Conservation (phyloP, 2,329 filamentous ascomycete genomes). For the Neopestalotiopsis clavispora region DNA sequence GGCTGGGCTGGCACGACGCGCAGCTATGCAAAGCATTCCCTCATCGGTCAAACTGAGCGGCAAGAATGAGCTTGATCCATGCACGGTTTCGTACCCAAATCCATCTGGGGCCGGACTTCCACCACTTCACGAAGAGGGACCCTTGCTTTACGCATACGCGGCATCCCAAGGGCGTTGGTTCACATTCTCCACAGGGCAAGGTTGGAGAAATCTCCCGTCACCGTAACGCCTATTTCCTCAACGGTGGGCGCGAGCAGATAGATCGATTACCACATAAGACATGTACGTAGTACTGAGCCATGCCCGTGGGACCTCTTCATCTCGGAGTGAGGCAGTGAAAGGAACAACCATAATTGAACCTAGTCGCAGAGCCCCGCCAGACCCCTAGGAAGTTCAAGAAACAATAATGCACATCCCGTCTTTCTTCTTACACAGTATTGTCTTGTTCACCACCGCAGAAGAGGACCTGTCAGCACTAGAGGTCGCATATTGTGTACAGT, state of each 20-base stretch:
- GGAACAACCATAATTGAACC: not conserved
- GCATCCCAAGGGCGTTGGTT: not conserved
- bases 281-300: not conserved
- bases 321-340: not conserved
- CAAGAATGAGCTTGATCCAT: not conserved
- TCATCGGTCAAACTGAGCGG: not conserved
- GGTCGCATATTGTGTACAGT: no score
- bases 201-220: not conserved
- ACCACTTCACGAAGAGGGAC: not conserved
- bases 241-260: not conserved
- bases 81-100: not conserved
- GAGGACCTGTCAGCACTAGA: not conserved
- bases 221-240: not conserved
- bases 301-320: not conserved
- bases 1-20: not conserved
- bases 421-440: not conserved
- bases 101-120: not conserved
- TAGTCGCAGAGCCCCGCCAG: not conserved
- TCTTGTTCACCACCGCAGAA: not conserved
- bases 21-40: not conserved
- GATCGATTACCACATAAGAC: not conserved
- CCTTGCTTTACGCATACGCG: not conserved
- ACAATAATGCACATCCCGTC: not conserved
- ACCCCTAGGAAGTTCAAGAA: not conserved
- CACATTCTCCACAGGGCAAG: not conserved